A percentile compares a stretch with the other conserved stretches of the same genome.
Evolutionary conservation across 2,329 filamentous ascomycete genomes (phyloP).

Genomic region (Hypoxylon sp.): DNA sequence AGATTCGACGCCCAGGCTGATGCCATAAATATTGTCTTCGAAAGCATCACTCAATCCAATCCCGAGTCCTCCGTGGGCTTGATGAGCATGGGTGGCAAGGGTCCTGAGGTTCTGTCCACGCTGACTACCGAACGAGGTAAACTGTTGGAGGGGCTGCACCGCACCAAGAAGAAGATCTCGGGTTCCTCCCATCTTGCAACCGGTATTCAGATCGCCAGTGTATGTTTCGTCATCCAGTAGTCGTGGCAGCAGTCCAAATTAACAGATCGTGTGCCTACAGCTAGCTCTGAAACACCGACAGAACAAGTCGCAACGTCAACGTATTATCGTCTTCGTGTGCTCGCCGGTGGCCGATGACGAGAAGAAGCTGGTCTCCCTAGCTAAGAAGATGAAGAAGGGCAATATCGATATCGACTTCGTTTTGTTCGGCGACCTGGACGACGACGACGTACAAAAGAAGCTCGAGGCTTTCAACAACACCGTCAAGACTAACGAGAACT

Average conservation of each 20-base stretch:
- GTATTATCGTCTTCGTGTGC: constrained; percentile 97
- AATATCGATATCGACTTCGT: constrained; percentile 95
- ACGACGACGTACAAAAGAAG: constrained; percentile 90
- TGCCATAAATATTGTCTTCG: constrained; percentile 94
- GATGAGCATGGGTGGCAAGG: constrained; percentile 98
- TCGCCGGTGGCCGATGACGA: constrained; percentile 91
- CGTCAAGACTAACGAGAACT: constrained; percentile 91
- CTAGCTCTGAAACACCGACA: constrained; percentile 97
- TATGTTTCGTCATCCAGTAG: constrained; percentile 61
- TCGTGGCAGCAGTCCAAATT: constrained; percentile 40
- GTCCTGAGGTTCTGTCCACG: constrained; percentile 96
- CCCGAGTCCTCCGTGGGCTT: constrained; percentile 96
- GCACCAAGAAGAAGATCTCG: constrained; percentile 90
- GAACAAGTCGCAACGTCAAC: constrained; percentile 96
- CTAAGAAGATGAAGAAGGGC: constrained; percentile 99
- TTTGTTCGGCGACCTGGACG: constrained; percentile 92
- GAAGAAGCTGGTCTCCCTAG: constrained; percentile 87
- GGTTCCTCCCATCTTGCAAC: constrained; percentile 90
- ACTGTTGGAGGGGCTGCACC: constrained; percentile 90
- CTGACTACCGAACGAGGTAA: constrained; percentile 96
- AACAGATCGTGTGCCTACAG: constrained; percentile 58
- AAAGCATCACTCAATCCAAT: constrained; percentile 93
- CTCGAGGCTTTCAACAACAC: constrained; percentile 92
- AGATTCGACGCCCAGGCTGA: constrained; percentile 97
- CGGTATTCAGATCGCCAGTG: constrained; percentile 92